Conservation (phyloP, 75 land plant genomes). For the Pinus taeda region DNA sequence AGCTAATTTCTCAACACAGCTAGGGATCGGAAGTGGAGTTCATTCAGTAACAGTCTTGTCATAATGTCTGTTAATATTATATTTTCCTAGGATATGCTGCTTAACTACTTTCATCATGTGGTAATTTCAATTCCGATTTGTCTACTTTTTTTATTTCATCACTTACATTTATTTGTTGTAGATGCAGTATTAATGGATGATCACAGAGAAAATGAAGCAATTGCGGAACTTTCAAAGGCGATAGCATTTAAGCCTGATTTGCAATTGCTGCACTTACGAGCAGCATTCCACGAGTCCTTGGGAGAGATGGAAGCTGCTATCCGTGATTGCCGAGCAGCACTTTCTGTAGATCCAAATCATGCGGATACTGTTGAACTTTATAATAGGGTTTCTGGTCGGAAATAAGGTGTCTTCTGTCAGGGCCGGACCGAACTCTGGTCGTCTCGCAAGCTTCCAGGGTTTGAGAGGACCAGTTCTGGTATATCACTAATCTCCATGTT, state of each 20-base stretch:
- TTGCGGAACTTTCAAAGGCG: slow-evolving; percentile 75
- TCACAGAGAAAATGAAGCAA: slow-evolving; percentile 79
- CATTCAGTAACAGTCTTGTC: not conserved
- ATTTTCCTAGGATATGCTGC: not conserved
- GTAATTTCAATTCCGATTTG: not conserved
- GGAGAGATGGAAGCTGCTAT: slow-evolving; percentile 56
- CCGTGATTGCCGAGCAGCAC: slow-evolving; percentile 87
- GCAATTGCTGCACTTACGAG: slow-evolving; percentile 85
- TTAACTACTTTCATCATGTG: not conserved
- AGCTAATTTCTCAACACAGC: not conserved
- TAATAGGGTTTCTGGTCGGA: slow-evolving; percentile 29
- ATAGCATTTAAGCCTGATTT: slow-evolving; percentile 88
- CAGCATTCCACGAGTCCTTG: slow-evolving; percentile 87
- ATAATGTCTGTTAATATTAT: not conserved
- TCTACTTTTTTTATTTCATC: not conserved
- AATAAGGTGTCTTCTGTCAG: not conserved
- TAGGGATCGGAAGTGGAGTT: not conserved
- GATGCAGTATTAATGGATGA: slow-evolving; percentile 86
- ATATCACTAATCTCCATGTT: slow-evolving; percentile 5
- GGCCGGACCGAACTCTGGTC: slow-evolving; percentile 9
- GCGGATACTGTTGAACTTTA: slow-evolving; percentile 68
- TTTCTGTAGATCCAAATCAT: slow-evolving; percentile 84
- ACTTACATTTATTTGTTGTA: slow-evolving; percentile 2
- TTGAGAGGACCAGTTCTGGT: slow-evolving; percentile 6
- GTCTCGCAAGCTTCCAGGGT: slow-evolving; percentile 1